These are phyloP conservation scores for Leccinellum rugosiceps DNA, from an alignment of 768 basidiomycete genomes.

Conservation along the genomic window DNA sequence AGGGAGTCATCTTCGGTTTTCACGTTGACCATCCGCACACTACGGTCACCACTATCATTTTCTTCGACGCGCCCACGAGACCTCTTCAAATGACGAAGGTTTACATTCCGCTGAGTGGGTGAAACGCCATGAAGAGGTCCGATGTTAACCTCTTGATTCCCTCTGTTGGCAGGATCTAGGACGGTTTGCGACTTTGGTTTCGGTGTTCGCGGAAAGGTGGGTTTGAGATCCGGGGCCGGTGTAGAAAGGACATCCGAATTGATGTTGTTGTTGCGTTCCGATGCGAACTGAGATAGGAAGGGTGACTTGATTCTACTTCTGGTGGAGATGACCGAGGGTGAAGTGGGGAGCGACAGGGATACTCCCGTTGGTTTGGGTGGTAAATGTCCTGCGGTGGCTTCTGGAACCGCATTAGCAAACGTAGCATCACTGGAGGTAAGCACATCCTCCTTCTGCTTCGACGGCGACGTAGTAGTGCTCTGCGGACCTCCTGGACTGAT, in stretches of 20 bases:
- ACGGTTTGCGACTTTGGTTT: constrained; percentile 27
- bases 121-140: constrained; percentile 21
- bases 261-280: constrained; percentile 7
- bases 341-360: background rate
- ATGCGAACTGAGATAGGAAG: constrained; percentile 12
- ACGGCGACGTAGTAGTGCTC: background rate
- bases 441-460: constrained; percentile 3
- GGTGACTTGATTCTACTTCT: constrained; percentile 12
- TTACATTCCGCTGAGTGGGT: constrained; percentile 26
- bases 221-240: constrained; percentile 8
- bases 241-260: background rate
- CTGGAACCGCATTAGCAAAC: constrained; percentile 6
- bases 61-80: constrained; percentile 25
- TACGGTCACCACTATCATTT: constrained; percentile 28
- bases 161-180: constrained; percentile 6
- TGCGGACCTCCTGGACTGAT: background rate
- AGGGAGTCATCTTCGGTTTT: constrained; percentile 19
- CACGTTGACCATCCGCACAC: constrained; percentile 16
- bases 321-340: constrained; percentile 1
- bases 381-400: background rate
- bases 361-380: background rate
- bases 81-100: constrained; percentile 31
- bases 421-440: constrained; percentile 18
- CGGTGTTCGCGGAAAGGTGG: constrained; percentile 14
- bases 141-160: constrained; percentile 20